These are phyloP conservation scores for Tuber magnatum DNA, from an alignment of 495 filamentous ascomycete species.

Conservation along the genomic window DNA sequence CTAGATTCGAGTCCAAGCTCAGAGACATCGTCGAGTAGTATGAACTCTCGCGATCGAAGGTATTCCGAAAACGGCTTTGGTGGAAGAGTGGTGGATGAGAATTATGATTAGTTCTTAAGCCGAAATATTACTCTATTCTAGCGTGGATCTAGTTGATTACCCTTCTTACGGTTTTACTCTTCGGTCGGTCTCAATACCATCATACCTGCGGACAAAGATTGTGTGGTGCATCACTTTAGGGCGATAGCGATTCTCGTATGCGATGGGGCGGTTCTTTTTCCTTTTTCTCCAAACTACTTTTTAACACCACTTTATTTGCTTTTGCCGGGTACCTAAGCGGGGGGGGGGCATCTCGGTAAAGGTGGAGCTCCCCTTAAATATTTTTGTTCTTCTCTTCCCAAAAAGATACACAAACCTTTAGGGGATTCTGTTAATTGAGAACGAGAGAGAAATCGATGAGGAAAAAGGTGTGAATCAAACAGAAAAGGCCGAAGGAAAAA, in stretches of 20 bases:
- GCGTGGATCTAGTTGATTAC: slow-evolving; percentile 11
- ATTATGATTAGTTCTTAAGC: slow-evolving; percentile 10
- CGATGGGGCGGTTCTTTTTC: slow-evolving; percentile 10
- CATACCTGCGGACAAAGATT: slow-evolving; percentile 8
- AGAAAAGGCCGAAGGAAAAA: slow-evolving; percentile 5
- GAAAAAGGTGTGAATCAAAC: not conserved
- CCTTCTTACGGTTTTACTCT: not conserved
- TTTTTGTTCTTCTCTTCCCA: slow-evolving; percentile 4
- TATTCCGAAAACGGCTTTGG: slow-evolving; percentile 22
- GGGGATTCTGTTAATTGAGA: slow-evolving; percentile 5
- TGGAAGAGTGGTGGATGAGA: slow-evolving; percentile 36
- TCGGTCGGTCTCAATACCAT: slow-evolving; percentile 4
- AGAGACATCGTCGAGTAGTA: slow-evolving; percentile 3
- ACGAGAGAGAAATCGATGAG: not conserved
- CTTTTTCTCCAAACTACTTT: not conserved
- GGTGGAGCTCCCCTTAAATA: not conserved
- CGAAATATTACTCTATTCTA: slow-evolving; percentile 1
- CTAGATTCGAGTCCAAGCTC: not conserved
- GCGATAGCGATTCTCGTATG: slow-evolving; percentile 6
- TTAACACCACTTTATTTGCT: not conserved
- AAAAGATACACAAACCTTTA: slow-evolving; percentile 2
- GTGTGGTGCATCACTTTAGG: slow-evolving; percentile 2
- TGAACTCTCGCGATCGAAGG: slow-evolving; percentile 8
- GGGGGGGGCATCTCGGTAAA: slow-evolving; percentile 1
- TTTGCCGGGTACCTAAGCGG: not conserved